Evolutionary conservation across 23 red algal species (phyloP), one percentile per base, ranked within the genome.

Genomic region (Gracilaria domingensis): DNA sequence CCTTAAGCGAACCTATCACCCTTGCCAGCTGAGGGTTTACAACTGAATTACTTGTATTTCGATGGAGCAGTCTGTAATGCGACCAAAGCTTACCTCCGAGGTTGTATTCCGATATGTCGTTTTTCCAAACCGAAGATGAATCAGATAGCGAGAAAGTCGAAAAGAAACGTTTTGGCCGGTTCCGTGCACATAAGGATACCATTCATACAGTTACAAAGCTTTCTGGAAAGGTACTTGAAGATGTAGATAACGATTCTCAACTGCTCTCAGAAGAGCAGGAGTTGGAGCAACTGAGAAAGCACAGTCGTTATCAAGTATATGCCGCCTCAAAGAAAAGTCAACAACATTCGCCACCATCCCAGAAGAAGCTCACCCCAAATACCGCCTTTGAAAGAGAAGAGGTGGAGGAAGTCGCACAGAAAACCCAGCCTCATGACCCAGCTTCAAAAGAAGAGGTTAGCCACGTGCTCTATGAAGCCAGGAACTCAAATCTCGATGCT

Each of bases 191-290:
- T 2, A 26, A 33, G 61, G 23, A 33, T 25, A 7, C 30, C 8
- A 36, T 17, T 20, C 26, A 36, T 34, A 18, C 16, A 37, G 36
- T 36, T 3, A 13, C 7, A 37, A 37, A 4, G 16, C 3, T 20
- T 1, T 18, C 4, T 37, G 55, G 25, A 47, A 38, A 26, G 9
- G 39, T 51, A 50, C 8, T 13, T 13, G 55, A 61, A 54, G 79
- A 62, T 26, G 17, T 26, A n/a, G 39, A 6, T 14, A 66, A 38
- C 14, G 65, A 74, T 29, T 47, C 42, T 3, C 38, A 73, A 33
- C 67, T 74, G 8, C 47, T 87, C 16, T 54, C 65, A 37, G 84
- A 87, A 74, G 84, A 87, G 11, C 44, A 70, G 32, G 84, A 87
- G 30, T 58, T 87, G 32, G 67, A 87, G 34, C 42, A 75, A 66